phyloP scores from a whole-genome alignment of 305 asterid species.

The Fraxinus nigra region DNA sequence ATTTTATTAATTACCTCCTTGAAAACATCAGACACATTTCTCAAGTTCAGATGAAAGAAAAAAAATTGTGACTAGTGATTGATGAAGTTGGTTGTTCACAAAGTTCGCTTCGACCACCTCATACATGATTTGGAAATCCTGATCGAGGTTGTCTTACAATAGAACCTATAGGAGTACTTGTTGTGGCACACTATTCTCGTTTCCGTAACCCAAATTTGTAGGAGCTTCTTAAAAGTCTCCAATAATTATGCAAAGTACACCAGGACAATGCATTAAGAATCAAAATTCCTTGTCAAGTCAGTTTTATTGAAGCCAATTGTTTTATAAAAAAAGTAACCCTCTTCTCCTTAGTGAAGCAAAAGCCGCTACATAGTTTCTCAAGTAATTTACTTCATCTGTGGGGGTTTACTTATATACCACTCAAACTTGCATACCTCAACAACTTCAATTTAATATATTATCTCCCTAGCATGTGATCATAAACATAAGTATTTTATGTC shows the following conservation, averaged over 20 bases:
- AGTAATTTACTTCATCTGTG: background rate
- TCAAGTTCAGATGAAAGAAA: slow-evolving; percentile 15
- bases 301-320: background rate
- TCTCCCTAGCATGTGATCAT: background rate
- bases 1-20: background rate
- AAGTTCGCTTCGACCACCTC: slow-evolving; percentile 3
- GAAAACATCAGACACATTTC: background rate
- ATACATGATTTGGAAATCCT: slow-evolving; percentile 6
- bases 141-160: background rate
- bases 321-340: background rate
- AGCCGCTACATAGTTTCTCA: background rate
- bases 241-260: background rate
- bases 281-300: background rate
- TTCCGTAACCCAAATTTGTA: slow-evolving; percentile 2
- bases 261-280: background rate
- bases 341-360: background rate
- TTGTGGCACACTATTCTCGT: slow-evolving; percentile 8
- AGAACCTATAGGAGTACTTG: slow-evolving; percentile 13
- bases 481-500: slow-evolving; percentile 2
- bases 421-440: background rate
- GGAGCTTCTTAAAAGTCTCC: background rate
- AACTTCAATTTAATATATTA: background rate
- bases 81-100: background rate
- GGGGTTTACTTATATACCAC: background rate
- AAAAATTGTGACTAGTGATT: background rate